Evolutionary conservation across 495 filamentous ascomycete species (phyloP).

Genomic region (Rostrohypoxylon terebratum): DNA sequence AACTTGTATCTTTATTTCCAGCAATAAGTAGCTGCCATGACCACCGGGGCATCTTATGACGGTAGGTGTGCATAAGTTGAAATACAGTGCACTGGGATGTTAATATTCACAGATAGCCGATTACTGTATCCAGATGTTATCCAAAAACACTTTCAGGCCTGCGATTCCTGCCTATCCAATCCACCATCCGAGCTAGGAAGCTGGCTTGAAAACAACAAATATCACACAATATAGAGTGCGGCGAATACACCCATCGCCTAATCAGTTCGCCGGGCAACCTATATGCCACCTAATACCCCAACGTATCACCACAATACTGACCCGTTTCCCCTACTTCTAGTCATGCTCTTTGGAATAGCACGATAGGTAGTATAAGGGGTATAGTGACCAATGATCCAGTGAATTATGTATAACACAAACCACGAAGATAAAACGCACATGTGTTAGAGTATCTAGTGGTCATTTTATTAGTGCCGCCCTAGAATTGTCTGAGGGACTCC

Average conservation of each 20-base stretch:
- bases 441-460: slow-evolving; percentile 35
- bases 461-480: slow-evolving; percentile 49
- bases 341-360: neutral
- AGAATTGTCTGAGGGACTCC: slow-evolving; percentile 30
- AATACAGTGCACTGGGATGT: neutral
- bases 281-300: slow-evolving; percentile 28
- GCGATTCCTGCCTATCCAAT: neutral
- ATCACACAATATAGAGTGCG: neutral
- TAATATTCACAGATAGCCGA: neutral
- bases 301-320: neutral
- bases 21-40: too few species aligned
- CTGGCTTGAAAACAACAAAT: neutral
- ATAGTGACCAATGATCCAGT: neutral
- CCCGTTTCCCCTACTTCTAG: neutral
- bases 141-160: neutral
- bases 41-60: neutral
- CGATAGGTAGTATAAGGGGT: slow-evolving; percentile 18
- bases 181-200: neutral
- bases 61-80: neutral
- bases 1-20: too few species aligned
- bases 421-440: slow-evolving; percentile 14
- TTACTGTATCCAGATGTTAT: neutral
- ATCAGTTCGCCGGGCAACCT: slow-evolving; percentile 1
- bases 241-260: neutral
- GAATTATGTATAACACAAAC: neutral